Evolutionary conservation across 208 protist genomes (phyloP).

Genomic region (Polymyxa betae): DNA sequence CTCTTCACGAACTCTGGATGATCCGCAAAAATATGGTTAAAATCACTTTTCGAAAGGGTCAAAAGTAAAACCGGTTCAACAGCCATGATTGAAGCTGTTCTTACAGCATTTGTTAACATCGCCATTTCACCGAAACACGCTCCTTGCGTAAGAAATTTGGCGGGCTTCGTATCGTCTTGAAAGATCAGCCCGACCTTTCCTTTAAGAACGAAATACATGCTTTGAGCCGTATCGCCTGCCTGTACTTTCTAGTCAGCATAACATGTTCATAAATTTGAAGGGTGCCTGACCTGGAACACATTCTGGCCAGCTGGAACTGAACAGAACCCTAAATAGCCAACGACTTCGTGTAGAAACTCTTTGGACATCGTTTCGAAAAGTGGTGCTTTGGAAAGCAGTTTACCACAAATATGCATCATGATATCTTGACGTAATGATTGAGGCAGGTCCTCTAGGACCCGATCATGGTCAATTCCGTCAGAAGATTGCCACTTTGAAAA

Average conservation of each 20-base stretch:
- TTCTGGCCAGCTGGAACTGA: slow-evolving; percentile 1
- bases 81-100: background rate
- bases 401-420: slow-evolving; percentile 41
- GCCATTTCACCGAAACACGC: slow-evolving; percentile 47
- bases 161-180: background rate
- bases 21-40: background rate
- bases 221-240: background rate
- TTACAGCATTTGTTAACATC: background rate
- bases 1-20: background rate
- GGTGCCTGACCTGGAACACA: slow-evolving; percentile 18
- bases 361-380: slow-evolving; percentile 2
- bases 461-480: background rate
- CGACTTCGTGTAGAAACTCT: background rate
- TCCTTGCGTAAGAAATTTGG: slow-evolving; percentile 4
- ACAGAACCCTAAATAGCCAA: background rate
- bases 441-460: background rate
- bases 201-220: slow-evolving; percentile 41
- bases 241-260: background rate
- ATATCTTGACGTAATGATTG: background rate
- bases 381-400: background rate
- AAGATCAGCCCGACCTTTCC: slow-evolving; percentile 15
- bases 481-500: background rate
- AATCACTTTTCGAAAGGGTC: background rate
- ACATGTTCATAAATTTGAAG: background rate
- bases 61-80: background rate